Evolutionary conservation across 176 grass and related monocot genomes (phyloP).

Genomic region (Bonia amplexicaulis): DNA sequence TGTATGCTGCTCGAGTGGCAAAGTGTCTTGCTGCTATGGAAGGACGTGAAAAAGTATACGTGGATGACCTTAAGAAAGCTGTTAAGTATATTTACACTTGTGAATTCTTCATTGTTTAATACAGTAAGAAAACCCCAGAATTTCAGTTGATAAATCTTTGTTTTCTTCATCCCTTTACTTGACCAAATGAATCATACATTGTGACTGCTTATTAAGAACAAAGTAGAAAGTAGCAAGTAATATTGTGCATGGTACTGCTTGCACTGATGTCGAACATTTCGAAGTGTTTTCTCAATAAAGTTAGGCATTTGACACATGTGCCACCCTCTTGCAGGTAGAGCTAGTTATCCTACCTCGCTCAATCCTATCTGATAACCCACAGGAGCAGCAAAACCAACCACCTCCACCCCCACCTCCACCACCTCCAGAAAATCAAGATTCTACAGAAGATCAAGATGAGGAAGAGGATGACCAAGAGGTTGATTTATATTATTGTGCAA

Average conservation of each 20-base stretch:
- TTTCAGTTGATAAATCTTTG: conserved; percentile 6
- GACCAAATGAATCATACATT: not conserved
- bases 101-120: conserved; percentile 20
- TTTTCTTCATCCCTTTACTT: conserved; percentile 16
- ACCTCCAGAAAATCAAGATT: conserved; percentile 90
- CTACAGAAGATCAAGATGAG: conserved; percentile 83
- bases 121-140: not conserved
- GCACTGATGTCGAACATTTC: not conserved
- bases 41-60: conserved; percentile 94
- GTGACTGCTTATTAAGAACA: conserved; percentile 3
- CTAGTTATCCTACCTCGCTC: conserved; percentile 95
- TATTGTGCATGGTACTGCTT: not conserved
- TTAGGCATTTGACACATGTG: conserved; percentile 8
- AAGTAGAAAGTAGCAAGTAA: not conserved
- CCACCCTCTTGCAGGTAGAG: conserved; percentile 69
- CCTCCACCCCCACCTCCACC: conserved; percentile 18
- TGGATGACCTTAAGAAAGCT: conserved; percentile 99
- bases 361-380: conserved; percentile 80
- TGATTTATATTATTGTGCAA: conserved; percentile 19
- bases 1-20: conserved; percentile 96
- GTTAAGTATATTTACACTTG: conserved; percentile 51
- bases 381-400: conserved; percentile 83
- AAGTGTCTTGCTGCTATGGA: conserved; percentile 98
- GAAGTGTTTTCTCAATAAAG: not conserved
- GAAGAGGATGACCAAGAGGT: conserved; percentile 95